Evolutionary conservation across 306 rosid genomes (phyloP).

Genomic region (Coriaria nepalensis): DNA sequence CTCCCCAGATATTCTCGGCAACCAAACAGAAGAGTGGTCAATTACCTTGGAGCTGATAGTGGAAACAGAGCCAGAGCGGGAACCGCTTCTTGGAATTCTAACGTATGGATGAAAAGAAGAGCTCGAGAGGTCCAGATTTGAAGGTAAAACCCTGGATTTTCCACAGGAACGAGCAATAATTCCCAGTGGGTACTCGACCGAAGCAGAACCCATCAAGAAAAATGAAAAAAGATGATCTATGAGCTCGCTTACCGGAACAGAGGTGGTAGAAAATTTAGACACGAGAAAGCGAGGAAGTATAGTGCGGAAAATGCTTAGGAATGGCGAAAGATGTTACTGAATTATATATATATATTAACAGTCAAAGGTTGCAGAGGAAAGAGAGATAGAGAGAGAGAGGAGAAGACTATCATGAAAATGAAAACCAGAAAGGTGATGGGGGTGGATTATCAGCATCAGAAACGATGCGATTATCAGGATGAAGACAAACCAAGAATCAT

Average conservation of each 20-base stretch:
- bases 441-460: too few relatives aligned
- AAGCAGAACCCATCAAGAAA: conserved; percentile 37
- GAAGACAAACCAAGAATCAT: too few relatives aligned
- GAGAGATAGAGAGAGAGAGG: too few relatives aligned
- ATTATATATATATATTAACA: too few relatives aligned
- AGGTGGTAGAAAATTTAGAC: too few relatives aligned
- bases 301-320: too few relatives aligned
- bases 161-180: conserved; percentile 21
- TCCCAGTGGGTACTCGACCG: conserved; percentile 34
- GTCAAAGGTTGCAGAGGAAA: too few relatives aligned
- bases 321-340: too few relatives aligned
- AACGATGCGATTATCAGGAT: too few relatives aligned
- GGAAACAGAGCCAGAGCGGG: conserved; percentile 22
- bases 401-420: too few relatives aligned
- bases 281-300: too few relatives aligned
- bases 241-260: conserved; percentile 3
- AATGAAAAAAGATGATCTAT: neutral
- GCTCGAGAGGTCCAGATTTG: conserved; percentile 18
- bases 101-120: conserved; percentile 28
- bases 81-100: conserved; percentile 28
- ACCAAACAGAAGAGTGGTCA: neutral
- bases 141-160: conserved; percentile 16
- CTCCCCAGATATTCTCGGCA: neutral
- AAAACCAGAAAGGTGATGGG: too few relatives aligned
- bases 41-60: conserved; percentile 35